Evolutionary conservation across 2,329 filamentous ascomycete species (phyloP), one percentile per base, ranked within the genome.

Genomic region (Trichophyton schoenleinii): DNA sequence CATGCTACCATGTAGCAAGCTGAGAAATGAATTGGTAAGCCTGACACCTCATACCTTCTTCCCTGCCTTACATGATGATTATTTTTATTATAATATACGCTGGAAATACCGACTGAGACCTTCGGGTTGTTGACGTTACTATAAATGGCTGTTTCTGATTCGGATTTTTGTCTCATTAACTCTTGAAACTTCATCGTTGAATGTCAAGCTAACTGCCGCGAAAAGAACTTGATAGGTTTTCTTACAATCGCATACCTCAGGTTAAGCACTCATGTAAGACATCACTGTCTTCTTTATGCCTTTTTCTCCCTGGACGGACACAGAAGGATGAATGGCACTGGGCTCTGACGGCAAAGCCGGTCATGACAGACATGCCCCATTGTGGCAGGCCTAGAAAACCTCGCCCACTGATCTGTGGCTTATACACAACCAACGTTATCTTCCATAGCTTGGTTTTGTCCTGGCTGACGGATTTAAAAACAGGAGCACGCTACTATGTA

Each of bases 341-440:
- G 91, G 91, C 91, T 92, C 91, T 87, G 90, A 95, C 76, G 79
- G 77, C 76, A 80, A 73, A 75, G 72, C 74, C 69, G 71, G 74
- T 75, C 84, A 85, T 90, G 90, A 91, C 80, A 88, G 91, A 85
- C 83, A 87, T 84, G 89, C 90, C 89, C 72, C 78, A 83, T 88
- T 89, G 89, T 77, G 90, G 89, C 90, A 95, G 90, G 91, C 91
- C 89, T 96, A 95, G 90, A 95, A 96, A 96, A 95, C 91, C 91
- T 95, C 85, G 90, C 89, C 91, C 88, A 92, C 91, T 95, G 91
- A 95, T 78, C 71, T 64, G 61, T 60, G 64, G 22, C 20, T 28
- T 11, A 44, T 13, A 58, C n/a, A 22, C 2, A 13, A 38, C 34
- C 15, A 18, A 20, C 31, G 49, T 13, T 53, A 15, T 53, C 13